Base-by-base conservation (phyloP, 768 basidiomycete species). In the Rubroboletus pulcherrimus region DNA sequence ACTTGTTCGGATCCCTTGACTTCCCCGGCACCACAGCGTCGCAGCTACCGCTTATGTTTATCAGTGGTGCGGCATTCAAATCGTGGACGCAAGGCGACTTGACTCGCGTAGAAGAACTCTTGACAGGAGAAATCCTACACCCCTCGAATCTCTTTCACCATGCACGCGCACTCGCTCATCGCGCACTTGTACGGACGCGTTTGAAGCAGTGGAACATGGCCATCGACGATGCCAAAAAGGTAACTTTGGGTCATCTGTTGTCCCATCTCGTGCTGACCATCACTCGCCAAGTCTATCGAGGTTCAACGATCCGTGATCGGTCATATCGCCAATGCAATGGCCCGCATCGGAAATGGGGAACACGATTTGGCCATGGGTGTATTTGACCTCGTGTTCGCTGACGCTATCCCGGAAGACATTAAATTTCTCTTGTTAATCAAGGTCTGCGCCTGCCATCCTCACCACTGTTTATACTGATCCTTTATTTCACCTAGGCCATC, bases 371-470 rank as follows among this genome's bases (percentile, higher is more conserved):
- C 34, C 7, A 44, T 51, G 29, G 29, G 44, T 17, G 7, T n/a
- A 12, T 57, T 63, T 26, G 58, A 63, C 34, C 58, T 61, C 12
- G 49, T 48, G 3, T 55, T 63, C 21, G 30, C 7, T 4, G 29
- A 55, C 0, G 21, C 33, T 11, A 30, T 24, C 11, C 2, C 39
- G 9, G 8, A 8, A 7, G 62, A 63, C n/a, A 54, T 24, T 14
- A 40, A 31, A 4, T 37, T 61, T 46, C 47, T 64, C 6, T 40
- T 63, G 15, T 31, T 57, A 0, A 49, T 63, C 29, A 64, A 61
- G 58, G 62, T 53, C 21, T 17, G 19, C 2, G 2, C 12, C 6
- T 2, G 10, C 41, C 1, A 17, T n/a, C 5, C 9, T 31, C 7
- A 0, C 24, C 0, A 0, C 0, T 37, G 2, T 10, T 31, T 21